Evolutionary conservation across 441 rosid genomes (phyloP).

Genomic region (Pelargonium fulgidum): DNA sequence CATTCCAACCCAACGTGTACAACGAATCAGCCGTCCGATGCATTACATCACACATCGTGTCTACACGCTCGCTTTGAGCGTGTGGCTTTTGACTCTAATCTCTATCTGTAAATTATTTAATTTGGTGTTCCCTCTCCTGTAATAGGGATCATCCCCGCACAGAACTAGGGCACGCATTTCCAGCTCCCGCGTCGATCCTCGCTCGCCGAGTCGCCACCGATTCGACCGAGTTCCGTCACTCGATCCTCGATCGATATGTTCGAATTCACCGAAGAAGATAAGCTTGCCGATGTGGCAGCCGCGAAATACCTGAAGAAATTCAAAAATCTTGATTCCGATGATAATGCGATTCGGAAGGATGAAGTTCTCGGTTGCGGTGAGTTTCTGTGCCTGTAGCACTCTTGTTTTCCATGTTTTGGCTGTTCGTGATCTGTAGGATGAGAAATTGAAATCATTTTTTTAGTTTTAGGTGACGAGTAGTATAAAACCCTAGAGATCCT

Average conservation of each 20-base stretch:
- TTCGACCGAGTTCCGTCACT: constrained; percentile 4
- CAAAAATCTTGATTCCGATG: constrained; percentile 52
- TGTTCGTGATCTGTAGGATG: not conserved
- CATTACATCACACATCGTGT: not conserved
- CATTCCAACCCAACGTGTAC: not conserved
- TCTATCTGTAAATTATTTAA: no score
- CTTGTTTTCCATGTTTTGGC: not conserved
- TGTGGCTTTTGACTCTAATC: not conserved
- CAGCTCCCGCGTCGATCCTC: constrained; percentile 11
- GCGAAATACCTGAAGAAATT: constrained; percentile 39
- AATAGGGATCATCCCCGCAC: constrained; percentile 6
- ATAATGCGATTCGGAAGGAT: constrained; percentile 36
- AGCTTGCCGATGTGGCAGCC: constrained; percentile 41
- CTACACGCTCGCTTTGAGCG: not conserved
- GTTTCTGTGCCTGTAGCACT: constrained; percentile 12
- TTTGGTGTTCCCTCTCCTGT: not conserved
- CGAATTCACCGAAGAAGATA: constrained; percentile 68
- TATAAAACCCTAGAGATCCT: not conserved
- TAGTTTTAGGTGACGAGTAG: not conserved
- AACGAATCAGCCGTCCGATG: not conserved
- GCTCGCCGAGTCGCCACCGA: constrained; percentile 5
- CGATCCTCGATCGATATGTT: constrained; percentile 24
- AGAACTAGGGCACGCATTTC: constrained; percentile 8
- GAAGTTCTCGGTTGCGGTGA: constrained; percentile 47
- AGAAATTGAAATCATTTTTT: not conserved